Conservation (phyloP, 176 grass and related monocot genomes). For the Carex myosuroides region DNA sequence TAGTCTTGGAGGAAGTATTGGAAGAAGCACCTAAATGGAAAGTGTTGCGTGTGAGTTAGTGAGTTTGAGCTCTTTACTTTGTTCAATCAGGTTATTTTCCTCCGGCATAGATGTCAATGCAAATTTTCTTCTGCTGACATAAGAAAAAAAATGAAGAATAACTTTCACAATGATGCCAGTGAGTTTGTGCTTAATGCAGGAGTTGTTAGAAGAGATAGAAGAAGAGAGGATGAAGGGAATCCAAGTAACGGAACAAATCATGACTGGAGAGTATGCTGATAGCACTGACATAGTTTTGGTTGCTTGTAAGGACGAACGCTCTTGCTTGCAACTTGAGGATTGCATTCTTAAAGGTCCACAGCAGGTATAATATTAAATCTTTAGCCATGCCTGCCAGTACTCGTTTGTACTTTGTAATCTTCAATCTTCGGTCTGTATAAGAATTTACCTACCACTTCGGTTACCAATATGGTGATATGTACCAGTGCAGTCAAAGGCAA, state of each 20-base stretch:
- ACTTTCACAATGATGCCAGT: neutral
- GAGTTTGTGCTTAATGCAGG: conserved; percentile 37
- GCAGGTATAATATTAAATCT: conserved; percentile 44
- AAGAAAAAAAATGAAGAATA: neutral
- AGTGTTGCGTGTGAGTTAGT: conserved; percentile 72
- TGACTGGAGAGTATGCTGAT: conserved; percentile 27
- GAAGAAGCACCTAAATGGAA: conserved; percentile 98
- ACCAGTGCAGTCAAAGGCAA: too few relatives aligned
- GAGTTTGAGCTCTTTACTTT: conserved; percentile 29
- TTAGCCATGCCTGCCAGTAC: neutral
- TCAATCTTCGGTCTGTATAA: neutral
- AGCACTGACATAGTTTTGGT: conserved; percentile 58
- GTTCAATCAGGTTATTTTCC: neutral
- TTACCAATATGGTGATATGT: neutral
- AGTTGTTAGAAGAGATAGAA: conserved; percentile 85
- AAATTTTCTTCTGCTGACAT: neutral
- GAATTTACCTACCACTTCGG: neutral
- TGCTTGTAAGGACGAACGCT: conserved; percentile 85
- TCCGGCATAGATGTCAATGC: neutral
- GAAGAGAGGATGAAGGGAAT: conserved; percentile 55
- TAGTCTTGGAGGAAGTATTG: conserved; percentile 75
- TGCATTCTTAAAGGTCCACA: conserved; percentile 61
- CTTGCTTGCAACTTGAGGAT: conserved; percentile 85
- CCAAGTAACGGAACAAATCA: conserved; percentile 18
- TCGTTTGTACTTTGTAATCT: neutral